phyloP scores from a whole-genome alignment of 345 rosid species.

The Rubroshorea leprosula region DNA sequence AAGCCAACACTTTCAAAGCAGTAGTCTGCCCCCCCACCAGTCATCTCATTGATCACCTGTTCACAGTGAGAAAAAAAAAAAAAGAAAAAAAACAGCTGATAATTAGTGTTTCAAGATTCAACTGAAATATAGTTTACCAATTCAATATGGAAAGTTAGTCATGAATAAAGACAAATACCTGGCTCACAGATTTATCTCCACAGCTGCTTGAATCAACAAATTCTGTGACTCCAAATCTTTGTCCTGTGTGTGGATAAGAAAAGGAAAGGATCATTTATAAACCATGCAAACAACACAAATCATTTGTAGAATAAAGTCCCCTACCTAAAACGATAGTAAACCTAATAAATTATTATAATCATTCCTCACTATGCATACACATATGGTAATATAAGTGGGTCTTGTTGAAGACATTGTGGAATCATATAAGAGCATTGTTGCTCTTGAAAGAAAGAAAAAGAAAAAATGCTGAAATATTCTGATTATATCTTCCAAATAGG shows the following conservation, averaged over 20 bases:
- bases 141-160: too few relatives aligned
- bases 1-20: constrained; percentile 76
- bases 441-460: too few relatives aligned
- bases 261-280: constrained; percentile 7
- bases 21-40: constrained; percentile 75
- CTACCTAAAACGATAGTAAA: too few relatives aligned
- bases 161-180: constrained; percentile 33
- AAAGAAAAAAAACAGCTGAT: not conserved
- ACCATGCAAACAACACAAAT: not conserved
- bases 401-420: not conserved
- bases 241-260: constrained; percentile 32
- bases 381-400: too few relatives aligned
- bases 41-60: constrained; percentile 56
- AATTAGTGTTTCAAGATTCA: not conserved
- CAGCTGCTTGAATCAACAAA: constrained; percentile 49
- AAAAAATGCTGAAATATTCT: not conserved
- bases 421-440: constrained; percentile 2
- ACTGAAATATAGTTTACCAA: too few relatives aligned
- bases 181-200: constrained; percentile 47
- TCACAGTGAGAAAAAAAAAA: not conserved
- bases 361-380: too few relatives aligned
- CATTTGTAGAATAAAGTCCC: too few relatives aligned
- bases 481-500: not conserved
- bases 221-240: constrained; percentile 69
- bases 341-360: too few relatives aligned